phyloP scores from a whole-genome alignment of 2,329 filamentous ascomycete genomes.

The Fusarium domesticum region DNA sequence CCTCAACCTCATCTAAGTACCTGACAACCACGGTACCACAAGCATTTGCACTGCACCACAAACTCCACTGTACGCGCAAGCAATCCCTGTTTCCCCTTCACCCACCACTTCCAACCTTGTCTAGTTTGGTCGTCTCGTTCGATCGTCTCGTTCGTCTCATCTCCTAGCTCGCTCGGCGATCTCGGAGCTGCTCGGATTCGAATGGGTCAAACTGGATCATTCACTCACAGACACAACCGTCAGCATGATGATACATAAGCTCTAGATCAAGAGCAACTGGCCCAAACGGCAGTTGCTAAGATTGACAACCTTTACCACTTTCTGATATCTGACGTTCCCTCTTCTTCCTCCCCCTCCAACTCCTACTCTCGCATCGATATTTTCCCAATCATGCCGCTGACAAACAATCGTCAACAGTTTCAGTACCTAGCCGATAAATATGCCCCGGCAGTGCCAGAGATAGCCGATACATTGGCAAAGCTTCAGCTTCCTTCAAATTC shows the following conservation, averaged over 20 bases:
- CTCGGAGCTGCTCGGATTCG: slow-evolving; percentile 20
- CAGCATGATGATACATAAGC: slow-evolving; percentile 56
- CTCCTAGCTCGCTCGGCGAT: slow-evolving; percentile 22
- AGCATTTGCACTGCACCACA: no score
- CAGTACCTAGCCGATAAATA: slow-evolving; percentile 66
- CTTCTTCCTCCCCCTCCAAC: slow-evolving; percentile 8
- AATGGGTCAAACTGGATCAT: slow-evolving; percentile 1
- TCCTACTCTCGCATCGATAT: background rate
- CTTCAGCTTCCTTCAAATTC: slow-evolving; percentile 60
- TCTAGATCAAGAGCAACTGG: slow-evolving; percentile 76
- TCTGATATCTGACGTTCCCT: slow-evolving; percentile 36
- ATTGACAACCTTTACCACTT: slow-evolving; percentile 54
- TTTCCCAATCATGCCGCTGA: slow-evolving; percentile 18
- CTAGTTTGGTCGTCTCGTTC: slow-evolving; percentile 5
- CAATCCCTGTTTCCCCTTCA: slow-evolving; percentile 11
- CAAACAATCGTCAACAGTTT: slow-evolving; percentile 45
- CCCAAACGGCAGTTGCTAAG: slow-evolving; percentile 48
- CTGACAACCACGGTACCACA: background rate
- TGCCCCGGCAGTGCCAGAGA: slow-evolving; percentile 62
- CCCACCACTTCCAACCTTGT: slow-evolving; percentile 4
- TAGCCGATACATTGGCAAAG: slow-evolving; percentile 64
- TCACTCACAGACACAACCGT: slow-evolving; percentile 8
- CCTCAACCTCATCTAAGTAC: background rate
- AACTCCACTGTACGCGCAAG: slow-evolving; percentile 1
- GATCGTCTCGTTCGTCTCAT: slow-evolving; percentile 3